Conservation (phyloP, 2,329 filamentous ascomycete species). For the Albifimbria verrucaria region DNA sequence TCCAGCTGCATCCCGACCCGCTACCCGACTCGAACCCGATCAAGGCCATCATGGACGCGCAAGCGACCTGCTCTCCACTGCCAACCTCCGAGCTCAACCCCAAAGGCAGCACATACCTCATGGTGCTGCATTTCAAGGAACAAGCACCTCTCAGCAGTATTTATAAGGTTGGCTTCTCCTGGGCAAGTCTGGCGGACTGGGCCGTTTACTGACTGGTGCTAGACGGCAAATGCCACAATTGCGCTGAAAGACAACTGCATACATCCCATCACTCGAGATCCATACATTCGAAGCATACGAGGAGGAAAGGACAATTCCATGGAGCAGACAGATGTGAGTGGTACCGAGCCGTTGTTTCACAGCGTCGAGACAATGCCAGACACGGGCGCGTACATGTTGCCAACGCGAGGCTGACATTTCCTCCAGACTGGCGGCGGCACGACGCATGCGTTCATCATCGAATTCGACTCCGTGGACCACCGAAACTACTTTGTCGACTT, state of each 20-base stretch:
- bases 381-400: too few species aligned
- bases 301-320: slow-evolving; percentile 59
- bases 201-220: background rate
- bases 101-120: background rate
- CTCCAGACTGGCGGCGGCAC: slow-evolving; percentile 46
- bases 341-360: slow-evolving; percentile 28
- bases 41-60: background rate
- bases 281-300: slow-evolving; percentile 56
- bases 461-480: slow-evolving; percentile 5
- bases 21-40: background rate
- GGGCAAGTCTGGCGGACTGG: background rate
- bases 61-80: background rate
- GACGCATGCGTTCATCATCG: slow-evolving; percentile 63
- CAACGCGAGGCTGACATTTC: too few species aligned
- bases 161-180: background rate
- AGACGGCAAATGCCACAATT: slow-evolving; percentile 21
- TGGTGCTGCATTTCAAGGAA: slow-evolving; percentile 1
- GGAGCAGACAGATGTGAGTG: slow-evolving; percentile 23
- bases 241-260: slow-evolving; percentile 55
- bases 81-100: background rate
- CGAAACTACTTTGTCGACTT: slow-evolving; percentile 5
- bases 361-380: slow-evolving; percentile 30
- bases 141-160: background rate
- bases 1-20: background rate
- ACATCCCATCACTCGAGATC: slow-evolving; percentile 55